Evolutionary conservation across 352 stramenopile species (phyloP).

Genomic region (Pythium dissimile): DNA sequence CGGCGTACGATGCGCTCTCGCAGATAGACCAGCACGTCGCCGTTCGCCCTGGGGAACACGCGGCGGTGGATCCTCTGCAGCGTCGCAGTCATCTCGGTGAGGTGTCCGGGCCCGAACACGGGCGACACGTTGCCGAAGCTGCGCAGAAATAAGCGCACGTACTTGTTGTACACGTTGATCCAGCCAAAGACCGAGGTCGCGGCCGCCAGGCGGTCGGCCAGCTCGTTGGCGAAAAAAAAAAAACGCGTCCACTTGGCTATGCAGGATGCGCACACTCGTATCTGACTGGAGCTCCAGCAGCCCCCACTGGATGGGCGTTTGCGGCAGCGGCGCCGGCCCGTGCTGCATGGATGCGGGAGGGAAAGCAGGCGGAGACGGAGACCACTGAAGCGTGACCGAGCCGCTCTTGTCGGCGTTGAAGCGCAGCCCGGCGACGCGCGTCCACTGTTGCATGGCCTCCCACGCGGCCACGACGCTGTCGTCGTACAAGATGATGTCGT

Average conservation of each 20-base stretch:
- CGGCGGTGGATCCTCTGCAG: slow-evolving; percentile 24
- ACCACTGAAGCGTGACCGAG: slow-evolving; percentile 22
- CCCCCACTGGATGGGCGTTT: slow-evolving; percentile 36
- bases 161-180: slow-evolving; percentile 66
- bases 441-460: slow-evolving; percentile 32
- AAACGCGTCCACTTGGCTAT: slow-evolving; percentile 30
- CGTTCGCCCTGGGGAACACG: slow-evolving; percentile 29
- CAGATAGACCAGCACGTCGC: slow-evolving; percentile 31
- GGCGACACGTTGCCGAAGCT: slow-evolving; percentile 36
- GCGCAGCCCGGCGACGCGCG: slow-evolving; percentile 22
- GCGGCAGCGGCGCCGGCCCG: slow-evolving; percentile 24
- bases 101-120: slow-evolving; percentile 5
- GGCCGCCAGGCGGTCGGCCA: slow-evolving; percentile 28
- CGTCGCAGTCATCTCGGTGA: not conserved
- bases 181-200: slow-evolving; percentile 35
- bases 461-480: slow-evolving; percentile 26
- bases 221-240: slow-evolving; percentile 38
- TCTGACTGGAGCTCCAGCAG: slow-evolving; percentile 39
- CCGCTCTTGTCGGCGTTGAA: slow-evolving; percentile 48
- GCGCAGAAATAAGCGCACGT: slow-evolving; percentile 51
- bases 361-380: not conserved
- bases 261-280: slow-evolving; percentile 30
- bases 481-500: slow-evolving; percentile 51
- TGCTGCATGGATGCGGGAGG: too few species aligned
- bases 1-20: not conserved